phyloP scores from a whole-genome alignment of 345 rosid genomes.

The Hibiscus trionum region DNA sequence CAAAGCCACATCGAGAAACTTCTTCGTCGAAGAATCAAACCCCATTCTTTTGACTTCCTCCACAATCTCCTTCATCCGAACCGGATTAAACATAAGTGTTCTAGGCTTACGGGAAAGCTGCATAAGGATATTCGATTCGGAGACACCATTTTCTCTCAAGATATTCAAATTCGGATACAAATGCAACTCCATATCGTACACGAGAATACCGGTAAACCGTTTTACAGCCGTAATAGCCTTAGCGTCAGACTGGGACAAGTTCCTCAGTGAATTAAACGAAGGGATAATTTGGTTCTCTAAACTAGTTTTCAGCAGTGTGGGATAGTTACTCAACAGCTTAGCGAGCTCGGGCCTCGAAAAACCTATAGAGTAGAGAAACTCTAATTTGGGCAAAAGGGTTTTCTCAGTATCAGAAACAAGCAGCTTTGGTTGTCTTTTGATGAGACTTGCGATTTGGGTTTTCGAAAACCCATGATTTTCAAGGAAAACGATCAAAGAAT shows the following conservation, averaged over 20 bases:
- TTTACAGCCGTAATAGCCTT: background rate
- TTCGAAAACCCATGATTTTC: slow-evolving; percentile 16
- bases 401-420: slow-evolving; percentile 5
- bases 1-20: slow-evolving; percentile 5
- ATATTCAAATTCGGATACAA: background rate
- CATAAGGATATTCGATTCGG: slow-evolving; percentile 1
- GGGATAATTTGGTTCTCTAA: slow-evolving; percentile 10
- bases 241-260: slow-evolving; percentile 10
- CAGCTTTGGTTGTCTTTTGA: background rate
- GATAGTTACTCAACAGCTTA: background rate
- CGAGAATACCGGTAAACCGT: background rate
- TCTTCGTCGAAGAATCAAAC: slow-evolving; percentile 7
- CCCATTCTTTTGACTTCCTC: slow-evolving; percentile 18
- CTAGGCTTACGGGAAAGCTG: background rate
- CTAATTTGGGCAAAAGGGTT: slow-evolving; percentile 25
- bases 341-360: slow-evolving; percentile 14
- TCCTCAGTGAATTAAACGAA: background rate
- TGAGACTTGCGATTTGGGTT: slow-evolving; percentile 4
- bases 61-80: slow-evolving; percentile 8
- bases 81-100: background rate
- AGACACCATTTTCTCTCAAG: slow-evolving; percentile 17
- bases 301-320: background rate
- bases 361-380: slow-evolving; percentile 17
- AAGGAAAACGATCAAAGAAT: slow-evolving; percentile 11
- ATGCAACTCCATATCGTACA: background rate